Conservation (phyloP, 768 basidiomycete genomes). For the Neoboletus subvelutipes region DNA sequence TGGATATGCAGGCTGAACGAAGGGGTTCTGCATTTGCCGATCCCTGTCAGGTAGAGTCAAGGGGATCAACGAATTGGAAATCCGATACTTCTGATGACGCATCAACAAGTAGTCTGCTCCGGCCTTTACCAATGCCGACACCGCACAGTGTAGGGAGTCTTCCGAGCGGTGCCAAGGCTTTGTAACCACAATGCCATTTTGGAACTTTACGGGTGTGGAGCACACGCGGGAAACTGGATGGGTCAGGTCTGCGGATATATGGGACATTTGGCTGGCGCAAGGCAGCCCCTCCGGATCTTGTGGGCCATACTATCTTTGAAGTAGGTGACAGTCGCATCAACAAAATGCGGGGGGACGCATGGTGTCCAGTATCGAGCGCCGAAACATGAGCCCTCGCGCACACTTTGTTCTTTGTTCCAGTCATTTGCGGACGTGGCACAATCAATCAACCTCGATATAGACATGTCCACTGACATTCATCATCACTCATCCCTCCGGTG, state of each 20-base stretch:
- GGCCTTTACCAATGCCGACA: background rate
- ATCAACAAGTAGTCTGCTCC: constrained; percentile 1
- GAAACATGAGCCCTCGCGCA: background rate
- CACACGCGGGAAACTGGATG: background rate
- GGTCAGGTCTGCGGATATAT: background rate
- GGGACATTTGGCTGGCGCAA: background rate
- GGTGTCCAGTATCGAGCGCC: background rate
- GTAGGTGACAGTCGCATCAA: constrained; percentile 1
- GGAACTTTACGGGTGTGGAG: background rate
- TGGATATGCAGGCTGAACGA: constrained; percentile 69
- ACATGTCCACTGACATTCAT: constrained; percentile 1
- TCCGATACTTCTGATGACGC: background rate
- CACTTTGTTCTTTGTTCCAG: background rate
- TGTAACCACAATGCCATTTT: background rate
- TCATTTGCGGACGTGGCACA: constrained; percentile 6
- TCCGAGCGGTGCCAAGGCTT: background rate
- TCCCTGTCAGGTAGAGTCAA: constrained; percentile 3
- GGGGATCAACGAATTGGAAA: background rate
- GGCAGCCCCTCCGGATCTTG: background rate
- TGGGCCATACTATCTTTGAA: background rate
- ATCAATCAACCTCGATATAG: constrained; percentile 14
- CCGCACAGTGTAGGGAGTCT: background rate
- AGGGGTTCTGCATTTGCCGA: constrained; percentile 48
- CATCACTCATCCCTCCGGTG: background rate
- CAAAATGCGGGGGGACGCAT: background rate